phyloP scores from a whole-genome alignment of 164 flowering plant genomes.

The Saururus chinensis region DNA sequence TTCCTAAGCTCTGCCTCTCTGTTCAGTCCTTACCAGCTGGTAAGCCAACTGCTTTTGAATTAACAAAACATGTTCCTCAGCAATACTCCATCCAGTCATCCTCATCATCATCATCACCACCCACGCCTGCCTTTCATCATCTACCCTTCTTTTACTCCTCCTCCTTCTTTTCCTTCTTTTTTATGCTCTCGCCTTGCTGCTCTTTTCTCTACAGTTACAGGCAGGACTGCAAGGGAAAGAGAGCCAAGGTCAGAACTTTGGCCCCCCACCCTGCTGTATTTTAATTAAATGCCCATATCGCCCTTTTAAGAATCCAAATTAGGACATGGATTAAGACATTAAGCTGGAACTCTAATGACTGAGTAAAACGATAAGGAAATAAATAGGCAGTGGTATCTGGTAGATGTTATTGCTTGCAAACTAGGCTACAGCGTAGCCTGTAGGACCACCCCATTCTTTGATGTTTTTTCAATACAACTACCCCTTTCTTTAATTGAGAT shows the following conservation, averaged over 20 bases:
- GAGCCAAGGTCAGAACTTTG: not conserved
- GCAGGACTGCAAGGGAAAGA: not conserved
- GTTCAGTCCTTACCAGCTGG: not conserved
- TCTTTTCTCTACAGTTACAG: not conserved
- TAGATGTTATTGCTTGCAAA: not conserved
- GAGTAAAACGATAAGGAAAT: not conserved
- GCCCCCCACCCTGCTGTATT: not conserved
- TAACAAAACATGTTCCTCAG: not conserved
- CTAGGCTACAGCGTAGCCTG: not conserved
- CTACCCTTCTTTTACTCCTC: not conserved
- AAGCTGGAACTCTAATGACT: not conserved
- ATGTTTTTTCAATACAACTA: too few species aligned
- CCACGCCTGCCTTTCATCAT: not conserved
- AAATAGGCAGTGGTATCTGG: not conserved
- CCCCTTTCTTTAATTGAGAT: too few species aligned
- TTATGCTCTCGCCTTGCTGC: not conserved
- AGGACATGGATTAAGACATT: too few species aligned
- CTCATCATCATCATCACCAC: not conserved
- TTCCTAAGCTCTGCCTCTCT: not conserved
- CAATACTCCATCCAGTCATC: not conserved
- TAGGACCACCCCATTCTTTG: too few species aligned
- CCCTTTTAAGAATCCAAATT: not conserved
- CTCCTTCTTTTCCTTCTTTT: not conserved
- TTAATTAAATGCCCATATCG: not conserved
- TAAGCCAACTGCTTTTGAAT: too few species aligned